Conservation (phyloP, 495 filamentous ascomycete genomes). For the Penicillium lagena region DNA sequence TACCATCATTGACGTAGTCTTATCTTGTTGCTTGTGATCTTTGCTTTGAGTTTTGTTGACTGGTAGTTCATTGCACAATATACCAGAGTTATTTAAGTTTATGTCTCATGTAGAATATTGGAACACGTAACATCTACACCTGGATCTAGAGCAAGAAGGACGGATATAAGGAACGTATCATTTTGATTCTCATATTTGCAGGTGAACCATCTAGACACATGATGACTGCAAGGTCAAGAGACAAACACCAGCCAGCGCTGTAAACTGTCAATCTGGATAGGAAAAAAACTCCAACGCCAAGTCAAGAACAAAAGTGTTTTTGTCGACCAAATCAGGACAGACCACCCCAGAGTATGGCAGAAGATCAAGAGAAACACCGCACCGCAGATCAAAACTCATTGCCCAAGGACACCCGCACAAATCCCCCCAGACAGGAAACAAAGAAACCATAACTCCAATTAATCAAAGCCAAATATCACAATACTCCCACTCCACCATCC, state of each 20-base stretch:
- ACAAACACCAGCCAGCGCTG: no score
- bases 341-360: background rate
- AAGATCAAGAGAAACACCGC: background rate
- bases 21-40: no score
- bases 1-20: no score
- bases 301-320: background rate
- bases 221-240: background rate
- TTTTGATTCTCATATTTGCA: background rate
- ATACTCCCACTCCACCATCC: background rate
- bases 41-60: no score
- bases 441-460: background rate
- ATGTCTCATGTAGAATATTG: no score
- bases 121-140: no score
- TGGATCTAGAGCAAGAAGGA: no score
- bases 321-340: no score
- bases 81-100: no score
- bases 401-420: background rate
- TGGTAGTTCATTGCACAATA: no score
- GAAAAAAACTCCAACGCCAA: background rate
- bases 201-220: background rate
- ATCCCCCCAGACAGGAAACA: background rate
- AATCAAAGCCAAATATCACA: no score
- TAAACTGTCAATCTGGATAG: background rate
- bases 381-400: background rate
- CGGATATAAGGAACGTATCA: background rate